phyloP scores from a whole-genome alignment of 2,329 filamentous ascomycete species.

The Pseudopithomyces chartarum region DNA sequence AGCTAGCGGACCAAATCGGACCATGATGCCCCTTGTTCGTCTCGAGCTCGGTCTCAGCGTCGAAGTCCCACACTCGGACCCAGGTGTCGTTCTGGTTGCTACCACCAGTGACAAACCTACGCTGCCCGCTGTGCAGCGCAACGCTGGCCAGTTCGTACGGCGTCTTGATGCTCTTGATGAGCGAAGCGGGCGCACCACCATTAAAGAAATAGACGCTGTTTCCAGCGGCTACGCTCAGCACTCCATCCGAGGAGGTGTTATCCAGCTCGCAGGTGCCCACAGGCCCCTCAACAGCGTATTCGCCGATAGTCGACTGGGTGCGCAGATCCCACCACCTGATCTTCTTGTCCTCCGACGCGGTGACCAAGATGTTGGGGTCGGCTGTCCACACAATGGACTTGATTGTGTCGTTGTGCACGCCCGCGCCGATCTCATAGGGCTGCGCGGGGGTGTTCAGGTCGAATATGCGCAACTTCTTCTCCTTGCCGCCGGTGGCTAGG shows the following conservation, averaged over 20 bases:
- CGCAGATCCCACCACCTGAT: conserved; percentile 94
- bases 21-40: conserved; percentile 97
- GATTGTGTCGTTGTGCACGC: conserved; percentile 84
- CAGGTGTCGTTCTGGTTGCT: conserved; percentile 80
- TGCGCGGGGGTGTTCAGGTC: conserved; percentile 72
- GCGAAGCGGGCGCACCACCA: conserved; percentile 67
- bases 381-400: conserved; percentile 96
- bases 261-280: conserved; percentile 89
- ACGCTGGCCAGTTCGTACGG: conserved; percentile 89
- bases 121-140: conserved; percentile 78
- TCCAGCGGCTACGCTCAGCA: conserved; percentile 90
- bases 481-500: conserved; percentile 89
- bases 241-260: conserved; percentile 67
- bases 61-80: conserved; percentile 93
- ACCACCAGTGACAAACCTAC: conserved; percentile 87
- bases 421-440: conserved; percentile 81
- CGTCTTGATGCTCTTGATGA: conserved; percentile 80
- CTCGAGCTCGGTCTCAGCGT: conserved; percentile 82
- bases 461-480: conserved; percentile 95
- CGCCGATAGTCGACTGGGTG: conserved; percentile 73
- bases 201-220: conserved; percentile 94
- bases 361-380: conserved; percentile 86
- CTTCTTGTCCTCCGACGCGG: conserved; percentile 86
- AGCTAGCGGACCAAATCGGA: conserved; percentile 93
- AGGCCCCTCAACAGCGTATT: conserved; percentile 78